These are phyloP conservation scores for Hyphodiscus sp. DNA, from an alignment of 2,329 filamentous ascomycete genomes.

Conservation along the genomic window DNA sequence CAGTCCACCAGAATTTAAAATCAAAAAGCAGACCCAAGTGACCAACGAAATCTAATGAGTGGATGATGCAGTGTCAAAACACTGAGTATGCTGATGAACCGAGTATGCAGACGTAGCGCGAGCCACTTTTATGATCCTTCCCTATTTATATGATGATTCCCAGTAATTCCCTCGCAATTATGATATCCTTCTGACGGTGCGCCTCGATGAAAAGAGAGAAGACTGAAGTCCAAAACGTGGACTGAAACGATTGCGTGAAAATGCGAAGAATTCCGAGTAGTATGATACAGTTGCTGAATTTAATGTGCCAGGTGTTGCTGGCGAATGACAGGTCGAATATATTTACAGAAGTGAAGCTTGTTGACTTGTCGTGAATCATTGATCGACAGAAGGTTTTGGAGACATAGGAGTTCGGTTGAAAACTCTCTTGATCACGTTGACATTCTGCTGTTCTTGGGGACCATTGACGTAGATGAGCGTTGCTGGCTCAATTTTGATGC, in stretches of 20 bases:
- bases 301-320: slow-evolving; percentile 1
- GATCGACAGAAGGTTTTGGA: slow-evolving; percentile 22
- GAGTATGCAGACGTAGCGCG: slow-evolving; percentile 27
- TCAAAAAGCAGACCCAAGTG: neutral
- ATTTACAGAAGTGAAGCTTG: slow-evolving; percentile 18
- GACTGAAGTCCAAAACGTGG: neutral
- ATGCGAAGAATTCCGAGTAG: slow-evolving; percentile 21
- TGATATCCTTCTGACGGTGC: neutral
- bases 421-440: slow-evolving; percentile 51
- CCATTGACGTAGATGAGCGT: slow-evolving; percentile 51
- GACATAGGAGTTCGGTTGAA: slow-evolving; percentile 41
- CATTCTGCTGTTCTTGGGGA: slow-evolving; percentile 36
- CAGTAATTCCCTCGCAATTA: slow-evolving; percentile 1
- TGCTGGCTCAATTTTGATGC: slow-evolving; percentile 61
- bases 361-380: slow-evolving; percentile 6
- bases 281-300: slow-evolving; percentile 15
- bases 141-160: slow-evolving; percentile 25
- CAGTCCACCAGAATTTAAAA: slow-evolving; percentile 1
- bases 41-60: slow-evolving; percentile 20
- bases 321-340: slow-evolving; percentile 13
- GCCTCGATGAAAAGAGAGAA: slow-evolving; percentile 1
- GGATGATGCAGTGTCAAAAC: slow-evolving; percentile 3
- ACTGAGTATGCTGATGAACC: slow-evolving; percentile 1
- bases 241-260: neutral
- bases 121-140: slow-evolving; percentile 29